phyloP scores from a whole-genome alignment of 345 rosid genomes.

The Balakata baccata region DNA sequence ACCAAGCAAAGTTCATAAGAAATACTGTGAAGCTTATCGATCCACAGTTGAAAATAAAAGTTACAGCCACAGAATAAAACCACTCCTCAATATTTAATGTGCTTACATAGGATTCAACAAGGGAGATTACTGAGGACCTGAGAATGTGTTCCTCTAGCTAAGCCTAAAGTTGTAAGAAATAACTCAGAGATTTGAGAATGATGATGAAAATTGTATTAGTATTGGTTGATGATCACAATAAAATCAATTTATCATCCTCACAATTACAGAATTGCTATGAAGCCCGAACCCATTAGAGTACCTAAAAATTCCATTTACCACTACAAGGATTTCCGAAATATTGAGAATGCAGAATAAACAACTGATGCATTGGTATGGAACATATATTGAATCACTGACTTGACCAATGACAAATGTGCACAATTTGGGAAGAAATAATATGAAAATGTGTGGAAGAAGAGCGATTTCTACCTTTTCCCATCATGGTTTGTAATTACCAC shows the following conservation, averaged over 20 bases:
- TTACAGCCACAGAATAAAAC: neutral
- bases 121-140: neutral
- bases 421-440: neutral
- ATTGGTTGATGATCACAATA: neutral
- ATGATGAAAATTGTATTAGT: too few species aligned
- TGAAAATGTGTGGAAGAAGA: neutral
- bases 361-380: neutral
- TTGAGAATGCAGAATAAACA: neutral
- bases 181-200: too few species aligned
- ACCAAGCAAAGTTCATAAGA: conserved; percentile 10
- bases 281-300: neutral
- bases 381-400: neutral
- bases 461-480: conserved; percentile 59
- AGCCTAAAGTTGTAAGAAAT: neutral
- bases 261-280: neutral
- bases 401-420: neutral
- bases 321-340: neutral
- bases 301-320: neutral
- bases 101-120: neutral
- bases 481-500: conserved; percentile 83
- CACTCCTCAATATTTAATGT: neutral
- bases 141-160: neutral
- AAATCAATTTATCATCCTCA: too few species aligned
- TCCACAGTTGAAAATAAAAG: neutral
- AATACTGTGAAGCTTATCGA: too few species aligned